phyloP scores from a whole-genome alignment of 2,329 filamentous ascomycete species.

The Microdochium trichocladiopsis region DNA sequence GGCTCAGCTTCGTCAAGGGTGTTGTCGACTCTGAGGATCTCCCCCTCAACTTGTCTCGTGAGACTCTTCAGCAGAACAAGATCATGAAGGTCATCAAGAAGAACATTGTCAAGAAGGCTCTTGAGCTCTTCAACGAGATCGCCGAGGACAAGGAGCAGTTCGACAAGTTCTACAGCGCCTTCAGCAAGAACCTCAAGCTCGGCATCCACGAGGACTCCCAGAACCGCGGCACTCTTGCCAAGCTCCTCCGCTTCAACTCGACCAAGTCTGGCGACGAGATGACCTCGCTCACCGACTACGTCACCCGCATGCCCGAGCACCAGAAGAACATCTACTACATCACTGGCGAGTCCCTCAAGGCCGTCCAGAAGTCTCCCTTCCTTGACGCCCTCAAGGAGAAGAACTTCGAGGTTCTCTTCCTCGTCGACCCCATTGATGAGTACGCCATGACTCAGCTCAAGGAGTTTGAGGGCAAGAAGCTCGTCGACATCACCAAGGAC shows the following conservation, averaged over 20 bases:
- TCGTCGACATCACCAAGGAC: slow-evolving; percentile 99
- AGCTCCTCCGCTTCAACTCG: slow-evolving; percentile 97
- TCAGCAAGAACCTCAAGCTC: slow-evolving; percentile 99
- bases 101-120: slow-evolving; percentile 99
- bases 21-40: slow-evolving; percentile 99
- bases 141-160: slow-evolving; percentile 99
- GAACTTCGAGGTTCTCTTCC: slow-evolving; percentile 99
- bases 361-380: slow-evolving; percentile 97
- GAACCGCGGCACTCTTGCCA: slow-evolving; percentile 88
- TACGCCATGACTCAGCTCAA: slow-evolving; percentile 99
- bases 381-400: slow-evolving; percentile 97
- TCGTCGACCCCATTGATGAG: slow-evolving; percentile 98
- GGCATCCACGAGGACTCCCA: slow-evolving; percentile 99
- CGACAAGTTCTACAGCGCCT: slow-evolving; percentile 99
- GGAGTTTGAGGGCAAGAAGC: slow-evolving; percentile 99
- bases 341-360: slow-evolving; percentile 98
- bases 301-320: slow-evolving; percentile 99
- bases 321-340: slow-evolving; percentile 99
- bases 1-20: slow-evolving; percentile 99
- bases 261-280: slow-evolving; percentile 97
- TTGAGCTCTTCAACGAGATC: slow-evolving; percentile 99
- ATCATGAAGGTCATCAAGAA: slow-evolving; percentile 99
- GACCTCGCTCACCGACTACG: slow-evolving; percentile 93
- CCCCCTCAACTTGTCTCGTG: slow-evolving; percentile 97
- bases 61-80: slow-evolving; percentile 99